These are phyloP conservation scores for Bacterosira constricta DNA, from an alignment of 108 stramenopile genomes.

Conservation along the genomic window DNA sequence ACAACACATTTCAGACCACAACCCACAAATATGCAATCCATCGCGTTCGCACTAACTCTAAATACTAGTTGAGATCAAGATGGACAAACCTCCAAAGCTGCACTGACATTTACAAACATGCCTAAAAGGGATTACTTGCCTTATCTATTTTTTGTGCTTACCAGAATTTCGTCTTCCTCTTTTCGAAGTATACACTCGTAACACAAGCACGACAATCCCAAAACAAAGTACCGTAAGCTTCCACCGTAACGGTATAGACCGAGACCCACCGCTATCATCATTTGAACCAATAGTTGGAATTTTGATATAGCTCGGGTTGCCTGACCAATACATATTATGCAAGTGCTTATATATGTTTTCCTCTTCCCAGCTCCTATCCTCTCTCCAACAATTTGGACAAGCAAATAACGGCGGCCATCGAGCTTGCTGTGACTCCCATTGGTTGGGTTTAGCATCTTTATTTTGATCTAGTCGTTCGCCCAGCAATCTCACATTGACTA, in stretches of 20 bases:
- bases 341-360: constrained; percentile 35
- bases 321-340: constrained; percentile 31
- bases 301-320: constrained; percentile 41
- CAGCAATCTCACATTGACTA: constrained; percentile 72
- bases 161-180: background rate
- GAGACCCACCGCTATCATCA: background rate
- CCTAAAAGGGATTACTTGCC: background rate
- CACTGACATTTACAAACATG: too few species aligned
- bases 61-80: too few species aligned
- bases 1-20: too few species aligned
- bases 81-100: too few species aligned
- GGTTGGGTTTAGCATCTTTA: constrained; percentile 17
- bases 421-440: constrained; percentile 37
- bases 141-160: background rate
- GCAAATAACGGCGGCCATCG: constrained; percentile 37
- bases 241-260: background rate
- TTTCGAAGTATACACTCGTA: constrained; percentile 6
- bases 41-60: too few species aligned
- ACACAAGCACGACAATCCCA: background rate
- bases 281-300: constrained; percentile 3
- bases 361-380: constrained; percentile 48
- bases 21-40: too few species aligned
- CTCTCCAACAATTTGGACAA: constrained; percentile 51
- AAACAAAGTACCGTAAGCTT: constrained; percentile 4
- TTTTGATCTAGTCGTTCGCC: constrained; percentile 46